Evolutionary conservation across 2,329 filamentous ascomycete genomes (phyloP).

Genomic region (Penicillium sp.): DNA sequence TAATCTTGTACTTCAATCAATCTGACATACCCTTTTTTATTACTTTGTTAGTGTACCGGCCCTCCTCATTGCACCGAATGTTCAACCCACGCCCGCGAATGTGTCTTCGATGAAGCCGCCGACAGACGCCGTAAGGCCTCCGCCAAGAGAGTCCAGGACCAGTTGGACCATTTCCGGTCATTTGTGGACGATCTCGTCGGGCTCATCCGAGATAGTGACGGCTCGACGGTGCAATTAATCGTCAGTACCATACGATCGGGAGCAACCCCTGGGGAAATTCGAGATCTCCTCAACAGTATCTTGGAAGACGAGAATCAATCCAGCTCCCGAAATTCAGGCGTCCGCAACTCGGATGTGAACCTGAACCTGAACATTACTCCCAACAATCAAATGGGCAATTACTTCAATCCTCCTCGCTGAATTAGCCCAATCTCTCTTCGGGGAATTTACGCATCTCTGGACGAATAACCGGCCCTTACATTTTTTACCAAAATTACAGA

Average conservation of each 20-base stretch:
- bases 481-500: no score
- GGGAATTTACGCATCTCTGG: neutral
- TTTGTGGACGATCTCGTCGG: conserved; percentile 32
- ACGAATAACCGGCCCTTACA: no score
- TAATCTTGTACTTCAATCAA: neutral
- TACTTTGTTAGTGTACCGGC: conserved; percentile 32
- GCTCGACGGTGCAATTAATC: conserved; percentile 23
- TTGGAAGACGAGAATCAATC: neutral
- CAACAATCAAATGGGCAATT: neutral
- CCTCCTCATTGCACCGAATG: conserved; percentile 37
- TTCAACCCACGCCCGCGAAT: conserved; percentile 32
- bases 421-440: neutral
- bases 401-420: neutral
- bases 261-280: conserved; percentile 19
- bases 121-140: conserved; percentile 41
- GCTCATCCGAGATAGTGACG: conserved; percentile 26
- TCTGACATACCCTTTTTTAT: conserved; percentile 14
- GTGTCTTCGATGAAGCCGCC: conserved; percentile 35
- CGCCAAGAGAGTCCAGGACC: conserved; percentile 31
- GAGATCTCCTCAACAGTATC: conserved; percentile 6
- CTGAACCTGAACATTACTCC: neutral
- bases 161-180: conserved; percentile 28
- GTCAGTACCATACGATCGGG: conserved; percentile 31
- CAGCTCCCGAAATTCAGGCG: neutral
- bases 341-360: neutral